Evolutionary conservation across 495 filamentous ascomycete genomes (phyloP).

Genomic region (Cryomyces antarcticus): DNA sequence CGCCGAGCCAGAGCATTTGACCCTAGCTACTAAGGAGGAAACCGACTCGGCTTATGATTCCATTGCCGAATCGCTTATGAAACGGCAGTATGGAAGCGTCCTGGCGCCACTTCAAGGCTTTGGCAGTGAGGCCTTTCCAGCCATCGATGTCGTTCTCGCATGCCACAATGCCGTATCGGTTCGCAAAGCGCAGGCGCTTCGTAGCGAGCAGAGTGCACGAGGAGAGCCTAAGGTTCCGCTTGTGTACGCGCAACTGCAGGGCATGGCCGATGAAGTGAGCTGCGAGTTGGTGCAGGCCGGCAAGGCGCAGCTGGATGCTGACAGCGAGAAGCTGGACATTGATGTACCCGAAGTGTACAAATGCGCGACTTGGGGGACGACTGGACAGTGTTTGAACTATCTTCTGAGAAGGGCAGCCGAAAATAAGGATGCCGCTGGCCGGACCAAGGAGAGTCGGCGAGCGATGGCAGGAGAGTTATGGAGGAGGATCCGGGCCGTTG

Average conservation of each 20-base stretch:
- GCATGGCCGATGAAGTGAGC: slow-evolving; percentile 92
- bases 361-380: slow-evolving; percentile 80
- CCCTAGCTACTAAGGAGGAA: slow-evolving; percentile 64
- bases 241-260: slow-evolving; percentile 78
- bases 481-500: slow-evolving; percentile 28
- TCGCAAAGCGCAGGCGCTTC: slow-evolving; percentile 40
- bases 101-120: slow-evolving; percentile 22
- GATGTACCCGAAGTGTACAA: slow-evolving; percentile 55
- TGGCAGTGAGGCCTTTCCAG: slow-evolving; percentile 29
- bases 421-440: slow-evolving; percentile 70
- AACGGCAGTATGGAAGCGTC: slow-evolving; percentile 26
- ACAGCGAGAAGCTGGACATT: slow-evolving; percentile 1
- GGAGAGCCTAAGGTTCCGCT: slow-evolving; percentile 33
- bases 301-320: slow-evolving; percentile 2
- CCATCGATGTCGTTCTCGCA: slow-evolving; percentile 56
- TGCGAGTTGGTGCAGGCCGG: slow-evolving; percentile 50
- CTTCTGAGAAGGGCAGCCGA: slow-evolving; percentile 68
- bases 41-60: slow-evolving; percentile 51
- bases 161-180: slow-evolving; percentile 85
- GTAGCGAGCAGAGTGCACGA: slow-evolving; percentile 25
- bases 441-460: slow-evolving; percentile 52
- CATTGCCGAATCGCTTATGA: slow-evolving; percentile 34
- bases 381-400: slow-evolving; percentile 87
- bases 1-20: slow-evolving; percentile 55
- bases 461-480: slow-evolving; percentile 55